Conservation (phyloP, 495 filamentous ascomycete species). For the Aspergillus campestris region DNA sequence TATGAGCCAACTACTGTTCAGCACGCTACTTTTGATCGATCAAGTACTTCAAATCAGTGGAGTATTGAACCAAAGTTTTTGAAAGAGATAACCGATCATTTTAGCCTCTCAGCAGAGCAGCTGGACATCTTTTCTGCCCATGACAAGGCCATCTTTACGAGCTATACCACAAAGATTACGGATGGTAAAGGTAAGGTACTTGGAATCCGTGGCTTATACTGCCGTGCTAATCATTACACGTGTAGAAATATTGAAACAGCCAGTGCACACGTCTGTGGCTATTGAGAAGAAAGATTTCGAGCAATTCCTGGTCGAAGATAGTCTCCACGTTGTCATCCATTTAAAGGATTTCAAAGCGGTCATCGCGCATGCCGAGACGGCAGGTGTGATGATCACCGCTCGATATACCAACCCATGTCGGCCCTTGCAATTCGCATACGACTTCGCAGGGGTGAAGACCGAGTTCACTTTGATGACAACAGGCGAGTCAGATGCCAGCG, state of each 20-base stretch:
- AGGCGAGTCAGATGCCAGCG: constrained; percentile 56
- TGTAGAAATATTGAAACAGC: constrained; percentile 82
- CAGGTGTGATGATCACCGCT: constrained; percentile 62
- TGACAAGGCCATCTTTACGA: constrained; percentile 70
- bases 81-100: constrained; percentile 83
- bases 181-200: constrained; percentile 62
- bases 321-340: constrained; percentile 79
- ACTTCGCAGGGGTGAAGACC: constrained; percentile 61
- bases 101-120: constrained; percentile 82
- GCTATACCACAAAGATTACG: constrained; percentile 85
- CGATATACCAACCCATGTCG: constrained; percentile 70
- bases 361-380: constrained; percentile 71
- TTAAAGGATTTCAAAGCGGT: constrained; percentile 94
- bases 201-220: neutral
- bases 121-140: constrained; percentile 76
- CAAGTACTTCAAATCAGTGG: constrained; percentile 66
- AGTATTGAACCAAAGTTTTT: constrained; percentile 64
- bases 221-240: constrained; percentile 4
- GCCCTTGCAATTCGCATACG: constrained; percentile 78
- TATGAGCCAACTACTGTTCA: constrained; percentile 77
- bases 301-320: constrained; percentile 65
- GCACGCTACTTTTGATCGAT: constrained; percentile 78
- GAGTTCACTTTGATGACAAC: constrained; percentile 94
- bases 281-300: constrained; percentile 84
- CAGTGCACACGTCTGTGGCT: constrained; percentile 84